Evolutionary conservation across 169 alveolate species (phyloP).

Genomic region (Eimeria falciformis): DNA sequence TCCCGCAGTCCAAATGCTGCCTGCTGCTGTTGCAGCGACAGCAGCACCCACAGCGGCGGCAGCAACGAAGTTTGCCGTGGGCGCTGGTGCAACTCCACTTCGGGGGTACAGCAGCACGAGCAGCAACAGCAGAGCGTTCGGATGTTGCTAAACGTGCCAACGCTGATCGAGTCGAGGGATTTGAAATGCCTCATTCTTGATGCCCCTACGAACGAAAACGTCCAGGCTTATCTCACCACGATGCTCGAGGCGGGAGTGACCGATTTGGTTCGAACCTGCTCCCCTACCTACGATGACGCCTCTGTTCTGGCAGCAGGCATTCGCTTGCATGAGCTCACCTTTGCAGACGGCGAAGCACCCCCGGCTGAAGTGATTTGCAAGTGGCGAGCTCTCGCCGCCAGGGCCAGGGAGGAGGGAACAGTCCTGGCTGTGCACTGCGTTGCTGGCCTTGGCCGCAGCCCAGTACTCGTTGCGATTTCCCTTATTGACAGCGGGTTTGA

Average conservation of each 20-base stretch:
- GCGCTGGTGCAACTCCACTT: conserved; percentile 56
- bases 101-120: conserved; percentile 30
- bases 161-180: conserved; percentile 89
- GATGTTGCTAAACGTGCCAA: conserved; percentile 90
- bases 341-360: conserved; percentile 95
- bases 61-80: conserved; percentile 55
- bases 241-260: conserved; percentile 89
- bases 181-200: conserved; percentile 90
- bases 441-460: conserved; percentile 96
- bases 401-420: conserved; percentile 77
- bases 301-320: conserved; percentile 84
- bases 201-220: conserved; percentile 91
- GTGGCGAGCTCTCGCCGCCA: conserved; percentile 85
- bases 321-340: conserved; percentile 86
- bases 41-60: conserved; percentile 72
- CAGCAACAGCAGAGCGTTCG: conserved; percentile 53
- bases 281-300: conserved; percentile 88
- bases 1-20: conserved; percentile 45
- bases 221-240: conserved; percentile 87
- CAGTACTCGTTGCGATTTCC: conserved; percentile 93
- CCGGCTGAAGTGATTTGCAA: conserved; percentile 87
- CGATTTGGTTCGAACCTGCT: conserved; percentile 93
- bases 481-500: conserved; percentile 93
- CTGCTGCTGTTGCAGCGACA: conserved; percentile 72
- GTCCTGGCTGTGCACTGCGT: conserved; percentile 96